Percentiles rank a stretch among this genome's conserved stretches.
phyloP scores from a whole-genome alignment of 768 basidiomycete genomes.

The Naganishia kalamii region DNA sequence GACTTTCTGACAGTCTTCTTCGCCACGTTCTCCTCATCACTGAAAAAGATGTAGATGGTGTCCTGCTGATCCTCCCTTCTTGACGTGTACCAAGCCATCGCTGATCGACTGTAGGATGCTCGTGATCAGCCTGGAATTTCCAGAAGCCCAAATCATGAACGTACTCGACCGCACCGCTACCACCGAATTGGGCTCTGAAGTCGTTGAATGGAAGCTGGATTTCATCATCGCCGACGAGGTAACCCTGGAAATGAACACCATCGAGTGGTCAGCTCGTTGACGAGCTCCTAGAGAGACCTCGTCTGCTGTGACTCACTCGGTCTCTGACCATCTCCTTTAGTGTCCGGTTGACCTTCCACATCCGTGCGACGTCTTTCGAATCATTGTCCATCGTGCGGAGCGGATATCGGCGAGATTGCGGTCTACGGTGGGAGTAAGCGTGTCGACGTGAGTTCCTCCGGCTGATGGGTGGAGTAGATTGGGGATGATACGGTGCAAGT shows the following conservation, averaged over 20 bases:
- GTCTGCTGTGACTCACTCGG: slow-evolving; percentile 56
- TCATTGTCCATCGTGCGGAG: slow-evolving; percentile 53
- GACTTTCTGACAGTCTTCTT: slow-evolving; percentile 98
- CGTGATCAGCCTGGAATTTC: neutral
- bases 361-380: slow-evolving; percentile 54
- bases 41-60: slow-evolving; percentile 88
- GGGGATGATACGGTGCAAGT: too few species aligned
- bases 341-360: slow-evolving; percentile 94
- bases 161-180: slow-evolving; percentile 74
- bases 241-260: slow-evolving; percentile 57
- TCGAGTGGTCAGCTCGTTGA: slow-evolving; percentile 16
- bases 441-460: too few species aligned
- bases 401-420: too few species aligned
- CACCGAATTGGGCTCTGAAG: slow-evolving; percentile 69
- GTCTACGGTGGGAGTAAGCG: too few species aligned
- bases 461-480: too few species aligned
- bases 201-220: slow-evolving; percentile 75
- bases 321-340: slow-evolving; percentile 94
- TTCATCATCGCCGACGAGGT: slow-evolving; percentile 88
- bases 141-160: slow-evolving; percentile 41
- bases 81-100: slow-evolving; percentile 78
- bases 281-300: slow-evolving; percentile 32
- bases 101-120: slow-evolving; percentile 60
- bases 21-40: slow-evolving; percentile 90
- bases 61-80: slow-evolving; percentile 52